Conservation (phyloP, 2,329 filamentous ascomycete species). For the Stagonosporopsis tanaceti region DNA sequence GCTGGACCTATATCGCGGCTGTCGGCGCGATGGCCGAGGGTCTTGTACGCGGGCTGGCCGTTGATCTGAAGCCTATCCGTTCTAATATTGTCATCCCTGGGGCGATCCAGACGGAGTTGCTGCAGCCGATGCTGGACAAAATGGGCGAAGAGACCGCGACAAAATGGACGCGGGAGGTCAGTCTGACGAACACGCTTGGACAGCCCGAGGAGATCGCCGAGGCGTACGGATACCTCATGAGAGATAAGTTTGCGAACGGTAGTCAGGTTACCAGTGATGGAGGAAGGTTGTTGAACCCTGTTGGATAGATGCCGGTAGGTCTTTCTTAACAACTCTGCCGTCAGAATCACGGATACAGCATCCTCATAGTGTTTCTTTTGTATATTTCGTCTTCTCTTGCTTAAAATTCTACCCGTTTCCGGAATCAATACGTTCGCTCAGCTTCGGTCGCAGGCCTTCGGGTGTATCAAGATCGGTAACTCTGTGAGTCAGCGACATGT, state of each 20-base stretch:
- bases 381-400: neutral
- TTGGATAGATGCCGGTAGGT: neutral
- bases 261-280: slow-evolving; percentile 47
- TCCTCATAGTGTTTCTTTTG: neutral
- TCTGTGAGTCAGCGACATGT: slow-evolving; percentile 3
- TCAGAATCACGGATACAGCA: neutral
- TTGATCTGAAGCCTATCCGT: slow-evolving; percentile 54
- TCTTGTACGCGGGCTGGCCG: slow-evolving; percentile 48
- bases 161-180: slow-evolving; percentile 26
- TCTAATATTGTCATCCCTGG: slow-evolving; percentile 55
- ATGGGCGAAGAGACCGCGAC: slow-evolving; percentile 26
- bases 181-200: slow-evolving; percentile 35
- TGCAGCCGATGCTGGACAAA: slow-evolving; percentile 35
- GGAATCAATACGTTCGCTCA: neutral
- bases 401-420: slow-evolving; percentile 1
- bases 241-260: slow-evolving; percentile 53
- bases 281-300: slow-evolving; percentile 40
- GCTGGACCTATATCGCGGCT: slow-evolving; percentile 43
- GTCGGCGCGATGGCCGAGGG: slow-evolving; percentile 41
- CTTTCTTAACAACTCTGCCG: neutral
- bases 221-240: slow-evolving; percentile 56
- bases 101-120: slow-evolving; percentile 52
- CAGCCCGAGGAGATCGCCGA: slow-evolving; percentile 52
- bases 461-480: slow-evolving; percentile 5
- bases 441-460: neutral